Evolutionary conservation across 2,329 filamentous ascomycete genomes (phyloP).

Genomic region (Didymella glomerata): DNA sequence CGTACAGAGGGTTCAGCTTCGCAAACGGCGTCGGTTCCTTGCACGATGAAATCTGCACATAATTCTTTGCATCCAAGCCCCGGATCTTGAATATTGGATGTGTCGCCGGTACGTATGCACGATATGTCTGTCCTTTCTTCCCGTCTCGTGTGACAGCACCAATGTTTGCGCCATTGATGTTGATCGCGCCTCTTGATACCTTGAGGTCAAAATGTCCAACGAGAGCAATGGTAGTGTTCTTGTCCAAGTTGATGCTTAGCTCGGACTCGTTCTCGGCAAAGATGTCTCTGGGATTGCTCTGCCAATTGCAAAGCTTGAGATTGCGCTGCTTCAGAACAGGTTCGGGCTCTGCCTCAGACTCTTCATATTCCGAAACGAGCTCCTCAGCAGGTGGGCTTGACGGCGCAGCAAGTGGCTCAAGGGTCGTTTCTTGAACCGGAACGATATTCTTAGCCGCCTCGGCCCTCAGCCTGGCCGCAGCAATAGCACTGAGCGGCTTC

Average conservation of each 20-base stretch:
- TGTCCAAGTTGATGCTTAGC: slow-evolving; percentile 39
- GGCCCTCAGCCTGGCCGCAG: slow-evolving; percentile 43
- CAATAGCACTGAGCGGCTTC: slow-evolving; percentile 46
- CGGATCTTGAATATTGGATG: slow-evolving; percentile 73
- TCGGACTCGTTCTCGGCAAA: slow-evolving; percentile 36
- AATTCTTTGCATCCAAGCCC: slow-evolving; percentile 61
- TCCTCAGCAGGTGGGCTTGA: slow-evolving; percentile 28
- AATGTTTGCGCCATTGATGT: slow-evolving; percentile 71
- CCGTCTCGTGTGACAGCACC: slow-evolving; percentile 50
- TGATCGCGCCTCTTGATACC: slow-evolving; percentile 68
- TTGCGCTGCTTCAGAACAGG: slow-evolving; percentile 26
- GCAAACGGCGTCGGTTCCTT: slow-evolving; percentile 64
- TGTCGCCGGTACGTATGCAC: slow-evolving; percentile 72
- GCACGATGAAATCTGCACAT: slow-evolving; percentile 58
- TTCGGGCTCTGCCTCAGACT: slow-evolving; percentile 31
- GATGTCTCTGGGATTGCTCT: slow-evolving; percentile 32
- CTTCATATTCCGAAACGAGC: slow-evolving; percentile 29
- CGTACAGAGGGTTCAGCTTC: slow-evolving; percentile 71
- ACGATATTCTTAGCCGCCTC: slow-evolving; percentile 28
- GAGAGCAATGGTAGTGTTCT: slow-evolving; percentile 49
- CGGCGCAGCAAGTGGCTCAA: slow-evolving; percentile 27
- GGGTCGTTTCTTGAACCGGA: slow-evolving; percentile 20
- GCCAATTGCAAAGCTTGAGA: slow-evolving; percentile 46
- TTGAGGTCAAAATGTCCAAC: slow-evolving; percentile 73
- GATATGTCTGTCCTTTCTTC: slow-evolving; percentile 42